phyloP scores from a whole-genome alignment of 306 rosid species.

The Mimosa bimucronata region DNA sequence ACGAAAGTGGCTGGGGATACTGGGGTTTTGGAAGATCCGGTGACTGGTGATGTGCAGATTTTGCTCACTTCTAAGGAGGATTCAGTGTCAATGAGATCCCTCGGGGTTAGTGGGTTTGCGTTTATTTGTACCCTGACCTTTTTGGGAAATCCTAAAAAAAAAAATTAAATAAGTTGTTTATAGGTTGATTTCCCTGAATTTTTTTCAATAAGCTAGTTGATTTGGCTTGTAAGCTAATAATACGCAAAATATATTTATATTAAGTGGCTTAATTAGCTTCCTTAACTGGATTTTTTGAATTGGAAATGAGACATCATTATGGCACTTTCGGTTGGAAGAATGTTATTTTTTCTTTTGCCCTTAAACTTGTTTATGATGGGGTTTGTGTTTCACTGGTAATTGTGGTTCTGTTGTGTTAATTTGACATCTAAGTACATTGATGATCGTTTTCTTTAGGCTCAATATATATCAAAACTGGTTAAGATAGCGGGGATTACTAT shows the following conservation, averaged over 20 bases:
- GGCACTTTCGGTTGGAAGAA: background rate
- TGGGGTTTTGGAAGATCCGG: conserved; percentile 85
- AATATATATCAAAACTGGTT: conserved; percentile 78
- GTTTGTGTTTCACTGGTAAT: background rate
- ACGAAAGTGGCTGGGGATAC: conserved; percentile 84
- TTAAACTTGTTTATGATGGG: background rate
- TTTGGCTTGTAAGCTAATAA: no score
- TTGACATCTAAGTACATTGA: background rate
- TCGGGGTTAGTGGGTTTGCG: conserved; percentile 64
- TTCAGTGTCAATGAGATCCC: conserved; percentile 72
- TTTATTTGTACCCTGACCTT: background rate
- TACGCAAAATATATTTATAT: no score
- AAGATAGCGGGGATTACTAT: conserved; percentile 91
- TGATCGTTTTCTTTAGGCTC: conserved; percentile 60
- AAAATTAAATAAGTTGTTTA: no score
- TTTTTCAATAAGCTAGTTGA: no score
- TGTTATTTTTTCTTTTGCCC: background rate
- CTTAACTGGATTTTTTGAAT: conserved; percentile 8
- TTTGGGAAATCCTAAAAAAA: no score
- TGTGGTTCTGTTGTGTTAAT: background rate
- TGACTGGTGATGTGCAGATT: conserved; percentile 84
- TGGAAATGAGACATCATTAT: background rate
- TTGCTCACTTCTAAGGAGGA: conserved; percentile 90
- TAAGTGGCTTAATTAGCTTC: no score
- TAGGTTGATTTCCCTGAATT: no score